A percentile compares a stretch with the other conserved stretches of the same genome.
Evolutionary conservation across 805 yeast species (phyloP).

Genomic region (Maudiozyma bulderi): DNA sequence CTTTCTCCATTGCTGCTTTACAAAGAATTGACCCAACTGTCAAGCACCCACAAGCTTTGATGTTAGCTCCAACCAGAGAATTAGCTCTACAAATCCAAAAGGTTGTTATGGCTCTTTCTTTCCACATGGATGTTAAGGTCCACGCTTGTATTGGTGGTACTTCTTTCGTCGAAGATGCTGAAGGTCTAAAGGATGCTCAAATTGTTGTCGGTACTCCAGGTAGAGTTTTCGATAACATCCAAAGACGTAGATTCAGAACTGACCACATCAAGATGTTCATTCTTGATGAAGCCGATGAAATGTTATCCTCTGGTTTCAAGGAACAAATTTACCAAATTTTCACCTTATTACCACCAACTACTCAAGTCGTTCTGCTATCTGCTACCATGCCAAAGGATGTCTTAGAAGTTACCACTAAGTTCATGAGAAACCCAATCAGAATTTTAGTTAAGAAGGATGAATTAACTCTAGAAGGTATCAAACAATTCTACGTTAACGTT

Average conservation of each 20-base stretch:
- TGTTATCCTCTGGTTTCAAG: constrained; percentile 79
- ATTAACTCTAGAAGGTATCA: constrained; percentile 86
- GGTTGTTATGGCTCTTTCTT: constrained; percentile 83
- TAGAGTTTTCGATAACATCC: constrained; percentile 92
- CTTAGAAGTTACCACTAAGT: constrained; percentile 81
- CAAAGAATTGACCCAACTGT: constrained; percentile 64
- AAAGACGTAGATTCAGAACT: constrained; percentile 75
- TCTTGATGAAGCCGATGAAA: constrained; percentile 97
- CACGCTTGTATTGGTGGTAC: constrained; percentile 99
- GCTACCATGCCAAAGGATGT: constrained; percentile 93
- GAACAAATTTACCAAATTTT: constrained; percentile 91
- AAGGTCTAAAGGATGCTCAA: constrained; percentile 75
- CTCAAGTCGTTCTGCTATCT: constrained; percentile 89
- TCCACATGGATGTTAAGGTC: constrained; percentile 79
- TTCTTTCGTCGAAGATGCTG: constrained; percentile 76
- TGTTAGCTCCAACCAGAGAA: constrained; percentile 95
- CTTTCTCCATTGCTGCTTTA: constrained; percentile 79
- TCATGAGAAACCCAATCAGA: constrained; percentile 88
- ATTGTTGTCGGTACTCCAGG: constrained; percentile 98
- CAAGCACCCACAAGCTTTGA: constrained; percentile 81
- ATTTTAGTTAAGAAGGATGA: constrained; percentile 92
- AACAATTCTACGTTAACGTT: constrained; percentile 83
- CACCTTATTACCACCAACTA: constrained; percentile 69
- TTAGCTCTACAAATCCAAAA: constrained; percentile 92
- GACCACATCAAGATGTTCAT: constrained; percentile 85